Base-by-base conservation (phyloP, 2,329 filamentous ascomycete species). In the Macrophomina tecta region DNA sequence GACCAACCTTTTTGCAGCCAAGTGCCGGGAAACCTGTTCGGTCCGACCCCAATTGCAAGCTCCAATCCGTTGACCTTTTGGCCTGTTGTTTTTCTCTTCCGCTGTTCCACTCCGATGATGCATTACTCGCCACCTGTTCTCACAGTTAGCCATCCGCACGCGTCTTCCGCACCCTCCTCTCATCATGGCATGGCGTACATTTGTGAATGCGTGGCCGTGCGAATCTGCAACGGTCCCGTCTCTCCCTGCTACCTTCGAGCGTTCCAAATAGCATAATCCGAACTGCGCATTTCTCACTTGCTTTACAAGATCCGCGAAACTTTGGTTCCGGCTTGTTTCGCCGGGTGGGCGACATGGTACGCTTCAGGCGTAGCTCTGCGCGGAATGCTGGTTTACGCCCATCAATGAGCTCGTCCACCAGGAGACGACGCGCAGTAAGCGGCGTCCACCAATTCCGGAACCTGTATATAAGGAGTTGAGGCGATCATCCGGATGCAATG, bases 1-100 rank as follows among this genome's bases (percentile, higher is more conserved):
- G 40, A 45, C 42, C 5, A 45, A 45, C 42, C 42, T 45, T 45
- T 16, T 45, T 45, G 42, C 42, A 61, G 53, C 38, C 56, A 42
- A 42, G 11, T 28, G 9, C 18, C 14, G 16, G 38, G 12, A 11
- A 16, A 28, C 5, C 9, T 14, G 36, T 48, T 61, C 56, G 56
- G 56, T 32, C 56, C 56, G 56, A 61, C 30, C 56, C 56, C 30
- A 16, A 30, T 14, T 23, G 30, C 56, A 48, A 48, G 56, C 38
- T 53, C 30, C 14, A 8, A 45, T 14, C 11, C 18, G 18, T n/a
- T 23, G 30, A 30, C 48, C 23, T 14, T 51, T 18, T 18, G 18
- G 18, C 18, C 18, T 18, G 18, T 18, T 18, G 18, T 18, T 18
- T 18, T 14, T 16, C 42, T 45, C 23, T 38, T 40, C 34, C 6